phyloP scores from a whole-genome alignment of 129 eudicot genomes.

The Lactuca saligna region DNA sequence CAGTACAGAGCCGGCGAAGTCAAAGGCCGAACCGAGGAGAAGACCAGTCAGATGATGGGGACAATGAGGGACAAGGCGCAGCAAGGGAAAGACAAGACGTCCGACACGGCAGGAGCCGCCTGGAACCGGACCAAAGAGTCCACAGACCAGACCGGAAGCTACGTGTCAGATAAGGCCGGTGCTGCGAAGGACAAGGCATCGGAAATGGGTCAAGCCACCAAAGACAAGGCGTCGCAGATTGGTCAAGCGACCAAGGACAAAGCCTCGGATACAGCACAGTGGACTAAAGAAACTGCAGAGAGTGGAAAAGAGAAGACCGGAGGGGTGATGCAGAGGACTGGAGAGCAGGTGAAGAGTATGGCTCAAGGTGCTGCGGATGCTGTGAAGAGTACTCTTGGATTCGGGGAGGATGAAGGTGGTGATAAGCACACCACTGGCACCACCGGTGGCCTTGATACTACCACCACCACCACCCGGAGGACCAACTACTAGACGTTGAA shows the following conservation, averaged over 20 bases:
- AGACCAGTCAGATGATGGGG: conserved; percentile 43
- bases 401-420: conserved; percentile 28
- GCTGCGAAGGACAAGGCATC: conserved; percentile 31
- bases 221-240: conserved; percentile 43
- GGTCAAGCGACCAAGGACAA: conserved; percentile 60
- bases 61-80: conserved; percentile 45
- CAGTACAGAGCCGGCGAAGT: conserved; percentile 60
- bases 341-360: conserved; percentile 58
- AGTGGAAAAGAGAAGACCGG: conserved; percentile 70
- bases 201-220: conserved; percentile 44
- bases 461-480: conserved; percentile 23
- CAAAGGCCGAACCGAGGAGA: conserved; percentile 60
- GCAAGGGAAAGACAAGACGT: conserved; percentile 47
- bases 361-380: conserved; percentile 64
- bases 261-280: conserved; percentile 50
- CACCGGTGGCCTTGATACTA: not conserved
- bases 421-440: not conserved
- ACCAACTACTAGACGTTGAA: not conserved
- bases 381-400: conserved; percentile 61
- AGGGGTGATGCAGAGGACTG: conserved; percentile 46
- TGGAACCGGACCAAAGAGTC: conserved; percentile 34
- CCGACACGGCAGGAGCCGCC: conserved; percentile 39
- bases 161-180: conserved; percentile 46
- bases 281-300: conserved; percentile 51
- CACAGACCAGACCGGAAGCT: conserved; percentile 49